phyloP scores from a whole-genome alignment of 495 filamentous ascomycete species.

The Daldinia grandis region DNA sequence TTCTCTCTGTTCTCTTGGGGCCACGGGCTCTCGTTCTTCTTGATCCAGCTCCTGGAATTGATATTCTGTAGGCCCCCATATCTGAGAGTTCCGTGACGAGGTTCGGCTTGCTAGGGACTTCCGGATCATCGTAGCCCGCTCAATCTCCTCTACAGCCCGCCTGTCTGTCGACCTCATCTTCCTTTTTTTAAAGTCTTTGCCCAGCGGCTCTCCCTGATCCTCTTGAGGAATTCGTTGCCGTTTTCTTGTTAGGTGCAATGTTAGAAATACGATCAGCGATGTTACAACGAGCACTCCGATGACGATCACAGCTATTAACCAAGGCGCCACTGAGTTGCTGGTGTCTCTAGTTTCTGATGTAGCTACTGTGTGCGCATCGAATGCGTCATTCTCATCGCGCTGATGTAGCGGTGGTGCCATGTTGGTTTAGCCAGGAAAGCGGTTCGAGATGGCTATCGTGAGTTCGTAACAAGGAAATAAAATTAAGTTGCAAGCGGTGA shows the following conservation, averaged over 20 bases:
- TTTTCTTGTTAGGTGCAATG: conserved; percentile 36
- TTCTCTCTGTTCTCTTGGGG: conserved; percentile 9
- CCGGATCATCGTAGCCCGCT: conserved; percentile 55
- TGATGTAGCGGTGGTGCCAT: conserved; percentile 33
- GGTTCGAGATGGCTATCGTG: conserved; percentile 5
- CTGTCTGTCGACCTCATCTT: conserved; percentile 44
- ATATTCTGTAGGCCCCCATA: background rate
- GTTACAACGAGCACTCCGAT: conserved; percentile 42
- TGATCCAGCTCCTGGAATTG: conserved; percentile 12
- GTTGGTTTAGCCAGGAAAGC: conserved; percentile 8
- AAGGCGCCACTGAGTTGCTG: conserved; percentile 24
- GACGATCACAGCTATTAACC: conserved; percentile 48
- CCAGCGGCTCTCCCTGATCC: conserved; percentile 31
- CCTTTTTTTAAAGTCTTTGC: conserved; percentile 28
- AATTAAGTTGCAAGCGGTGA: background rate
- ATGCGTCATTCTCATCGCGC: conserved; percentile 9
- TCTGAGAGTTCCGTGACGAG: conserved; percentile 26
- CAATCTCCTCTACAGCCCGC: conserved; percentile 48
- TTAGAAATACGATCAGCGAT: conserved; percentile 33
- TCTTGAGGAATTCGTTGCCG: conserved; percentile 35
- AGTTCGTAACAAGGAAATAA: background rate
- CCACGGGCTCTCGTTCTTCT: conserved; percentile 28
- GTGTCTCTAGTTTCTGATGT: conserved; percentile 6
- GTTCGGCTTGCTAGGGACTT: conserved; percentile 57
- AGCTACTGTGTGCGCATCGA: conserved; percentile 4